These are phyloP conservation scores for Nidula niveotomentosa DNA, from an alignment of 1,284 basidiomycete genomes.

Conservation along the genomic window DNA sequence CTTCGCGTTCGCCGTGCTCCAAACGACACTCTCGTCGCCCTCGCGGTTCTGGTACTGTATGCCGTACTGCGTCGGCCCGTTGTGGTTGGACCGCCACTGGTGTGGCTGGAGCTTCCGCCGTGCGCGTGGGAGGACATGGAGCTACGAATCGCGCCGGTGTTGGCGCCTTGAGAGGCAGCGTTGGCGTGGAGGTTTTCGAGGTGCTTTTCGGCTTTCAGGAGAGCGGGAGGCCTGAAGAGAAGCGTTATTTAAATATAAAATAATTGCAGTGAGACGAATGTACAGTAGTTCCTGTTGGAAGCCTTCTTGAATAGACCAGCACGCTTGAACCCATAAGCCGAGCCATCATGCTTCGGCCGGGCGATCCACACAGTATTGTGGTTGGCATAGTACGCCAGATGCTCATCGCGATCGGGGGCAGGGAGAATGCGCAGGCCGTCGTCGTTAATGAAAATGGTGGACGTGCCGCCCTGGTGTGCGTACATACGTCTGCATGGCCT, in stretches of 20 bases:
- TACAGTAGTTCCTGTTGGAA: constrained; percentile 81
- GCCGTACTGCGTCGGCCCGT: constrained; percentile 20
- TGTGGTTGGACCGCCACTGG: not conserved
- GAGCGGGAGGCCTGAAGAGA: constrained; percentile 19
- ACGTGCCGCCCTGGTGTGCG: constrained; percentile 78
- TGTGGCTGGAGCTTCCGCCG: not conserved
- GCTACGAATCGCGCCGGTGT: constrained; percentile 1
- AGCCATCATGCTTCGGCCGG: constrained; percentile 58
- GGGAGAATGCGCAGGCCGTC: constrained; percentile 69
- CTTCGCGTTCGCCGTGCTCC: constrained; percentile 9
- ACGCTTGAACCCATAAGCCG: constrained; percentile 54
- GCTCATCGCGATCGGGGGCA: constrained; percentile 60
- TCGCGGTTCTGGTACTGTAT: constrained; percentile 37
- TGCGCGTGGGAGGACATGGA: constrained; percentile 9
- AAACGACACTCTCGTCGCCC: constrained; percentile 29
- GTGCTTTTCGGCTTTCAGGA: constrained; percentile 63
- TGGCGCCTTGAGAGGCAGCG: constrained; percentile 8
- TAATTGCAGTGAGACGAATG: too few relatives aligned
- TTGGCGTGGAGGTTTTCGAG: constrained; percentile 47
- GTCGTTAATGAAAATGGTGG: constrained; percentile 75
- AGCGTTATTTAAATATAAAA: too few relatives aligned
- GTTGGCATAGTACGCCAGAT: constrained; percentile 77
- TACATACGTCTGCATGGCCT: constrained; percentile 88
- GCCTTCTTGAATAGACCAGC: constrained; percentile 88
- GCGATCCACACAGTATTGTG: constrained; percentile 84